Evolutionary conservation across 345 rosid species (phyloP).

Genomic region (Melaleuca quinquenervia): DNA sequence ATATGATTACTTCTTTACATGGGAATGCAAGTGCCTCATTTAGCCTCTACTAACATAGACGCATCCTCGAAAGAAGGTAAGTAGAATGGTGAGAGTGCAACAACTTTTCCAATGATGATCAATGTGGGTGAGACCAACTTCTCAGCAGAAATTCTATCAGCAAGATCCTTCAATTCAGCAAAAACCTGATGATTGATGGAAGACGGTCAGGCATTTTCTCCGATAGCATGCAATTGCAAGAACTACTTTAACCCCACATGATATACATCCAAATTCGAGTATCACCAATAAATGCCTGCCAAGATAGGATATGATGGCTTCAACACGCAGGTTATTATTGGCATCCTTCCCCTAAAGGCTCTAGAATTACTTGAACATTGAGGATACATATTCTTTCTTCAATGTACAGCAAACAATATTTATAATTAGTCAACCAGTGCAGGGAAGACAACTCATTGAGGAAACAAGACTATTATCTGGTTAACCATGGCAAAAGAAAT

Average conservation of each 20-base stretch:
- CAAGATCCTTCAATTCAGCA: conserved; percentile 71
- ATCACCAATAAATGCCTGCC: background rate
- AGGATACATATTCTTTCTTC: background rate
- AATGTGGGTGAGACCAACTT: conserved; percentile 73
- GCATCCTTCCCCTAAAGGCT: background rate
- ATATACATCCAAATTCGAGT: background rate
- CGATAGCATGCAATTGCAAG: background rate
- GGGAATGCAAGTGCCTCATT: background rate
- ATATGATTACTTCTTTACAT: background rate
- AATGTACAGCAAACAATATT: background rate
- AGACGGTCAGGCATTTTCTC: background rate
- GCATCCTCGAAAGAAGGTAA: conserved; percentile 36
- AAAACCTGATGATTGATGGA: conserved; percentile 42
- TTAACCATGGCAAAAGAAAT: background rate
- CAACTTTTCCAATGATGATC: conserved; percentile 81
- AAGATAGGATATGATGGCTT: background rate
- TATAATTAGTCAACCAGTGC: background rate
- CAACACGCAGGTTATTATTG: background rate
- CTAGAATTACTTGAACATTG: background rate
- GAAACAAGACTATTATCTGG: background rate
- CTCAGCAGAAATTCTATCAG: conserved; percentile 41
- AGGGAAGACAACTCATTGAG: background rate
- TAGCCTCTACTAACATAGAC: conserved; percentile 25
- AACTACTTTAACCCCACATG: background rate
- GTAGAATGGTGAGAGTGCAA: conserved; percentile 84